A percentile compares a stretch with the other conserved stretches of the same genome.
These are phyloP conservation scores for Arthrobotrys conoides DNA, from an alignment of 2,329 filamentous ascomycete genomes.

Conservation along the genomic window DNA sequence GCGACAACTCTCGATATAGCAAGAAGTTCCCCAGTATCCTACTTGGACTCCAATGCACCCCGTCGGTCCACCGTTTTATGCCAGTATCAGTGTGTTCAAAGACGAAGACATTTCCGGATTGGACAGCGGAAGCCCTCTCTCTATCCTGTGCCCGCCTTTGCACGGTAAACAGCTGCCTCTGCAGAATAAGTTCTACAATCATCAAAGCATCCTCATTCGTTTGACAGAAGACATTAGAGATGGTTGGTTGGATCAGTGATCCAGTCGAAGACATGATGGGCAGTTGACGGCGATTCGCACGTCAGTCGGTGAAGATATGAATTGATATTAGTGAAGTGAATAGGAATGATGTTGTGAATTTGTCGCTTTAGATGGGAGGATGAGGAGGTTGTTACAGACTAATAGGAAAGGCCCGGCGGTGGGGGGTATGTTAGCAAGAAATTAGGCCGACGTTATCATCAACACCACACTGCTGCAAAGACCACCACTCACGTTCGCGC, in stretches of 20 bases:
- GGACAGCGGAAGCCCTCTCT: slow-evolving; percentile 82
- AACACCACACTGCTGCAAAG: slow-evolving; percentile 10
- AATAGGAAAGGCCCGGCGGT: slow-evolving; percentile 20
- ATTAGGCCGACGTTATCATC: background rate
- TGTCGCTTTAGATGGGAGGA: slow-evolving; percentile 7
- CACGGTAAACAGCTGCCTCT: slow-evolving; percentile 50
- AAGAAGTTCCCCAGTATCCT: slow-evolving; percentile 87
- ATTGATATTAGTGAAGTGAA: background rate
- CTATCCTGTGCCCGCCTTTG: slow-evolving; percentile 81
- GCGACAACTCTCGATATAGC: slow-evolving; percentile 84
- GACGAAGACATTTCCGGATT: slow-evolving; percentile 88
- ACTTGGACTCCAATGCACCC: slow-evolving; percentile 90
- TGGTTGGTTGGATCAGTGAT: slow-evolving; percentile 57
- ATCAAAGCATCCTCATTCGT: slow-evolving; percentile 59
- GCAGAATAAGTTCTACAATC: slow-evolving; percentile 56
- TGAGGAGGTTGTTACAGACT: slow-evolving; percentile 6
- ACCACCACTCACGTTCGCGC: slow-evolving; percentile 24
- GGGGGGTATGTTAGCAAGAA: slow-evolving; percentile 13
- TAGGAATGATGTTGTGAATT: background rate
- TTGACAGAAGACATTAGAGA: slow-evolving; percentile 61
- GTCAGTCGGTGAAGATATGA: background rate
- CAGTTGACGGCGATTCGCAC: background rate
- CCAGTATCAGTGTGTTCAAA: slow-evolving; percentile 92
- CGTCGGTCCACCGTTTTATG: slow-evolving; percentile 95
- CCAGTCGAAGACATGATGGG: slow-evolving; percentile 53